A percentile compares a stretch with the other conserved stretches of the same genome.
These are phyloP conservation scores for Pythium folliculosum DNA, from an alignment of 352 stramenopile genomes.

Conservation along the genomic window DNA sequence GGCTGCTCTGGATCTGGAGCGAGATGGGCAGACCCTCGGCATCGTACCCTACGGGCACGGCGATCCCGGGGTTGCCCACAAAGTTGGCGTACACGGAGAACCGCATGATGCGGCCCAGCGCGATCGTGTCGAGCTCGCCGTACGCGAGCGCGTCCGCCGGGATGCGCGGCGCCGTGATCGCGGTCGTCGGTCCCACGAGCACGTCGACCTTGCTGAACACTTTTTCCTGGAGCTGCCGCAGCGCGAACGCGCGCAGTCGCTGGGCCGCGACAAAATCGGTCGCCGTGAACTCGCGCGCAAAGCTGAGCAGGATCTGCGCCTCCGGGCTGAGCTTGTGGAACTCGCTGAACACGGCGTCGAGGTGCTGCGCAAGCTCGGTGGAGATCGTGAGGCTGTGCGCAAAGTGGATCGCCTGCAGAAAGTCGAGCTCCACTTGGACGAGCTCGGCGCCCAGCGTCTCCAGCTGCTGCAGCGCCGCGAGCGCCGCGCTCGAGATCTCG, in stretches of 20 bases:
- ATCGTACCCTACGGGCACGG: slow-evolving; percentile 77
- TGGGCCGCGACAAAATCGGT: slow-evolving; percentile 87
- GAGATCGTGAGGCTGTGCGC: slow-evolving; percentile 84
- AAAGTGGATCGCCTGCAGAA: slow-evolving; percentile 78
- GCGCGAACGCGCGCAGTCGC: slow-evolving; percentile 78
- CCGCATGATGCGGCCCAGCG: slow-evolving; percentile 69
- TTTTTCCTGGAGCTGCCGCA: slow-evolving; percentile 69
- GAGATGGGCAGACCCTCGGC: slow-evolving; percentile 64
- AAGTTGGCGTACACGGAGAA: slow-evolving; percentile 89
- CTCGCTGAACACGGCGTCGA: slow-evolving; percentile 66
- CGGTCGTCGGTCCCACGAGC: slow-evolving; percentile 87
- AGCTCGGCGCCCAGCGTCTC: slow-evolving; percentile 63
- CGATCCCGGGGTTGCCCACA: slow-evolving; percentile 78
- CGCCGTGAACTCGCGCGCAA: slow-evolving; percentile 66
- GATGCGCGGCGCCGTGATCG: slow-evolving; percentile 76
- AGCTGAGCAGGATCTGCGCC: slow-evolving; percentile 67
- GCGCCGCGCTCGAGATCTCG: slow-evolving; percentile 51
- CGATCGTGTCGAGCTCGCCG: slow-evolving; percentile 59
- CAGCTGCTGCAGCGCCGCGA: slow-evolving; percentile 53
- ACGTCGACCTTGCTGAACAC: slow-evolving; percentile 87
- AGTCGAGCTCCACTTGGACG: slow-evolving; percentile 73
- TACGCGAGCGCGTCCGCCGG: slow-evolving; percentile 39
- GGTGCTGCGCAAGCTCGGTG: slow-evolving; percentile 73
- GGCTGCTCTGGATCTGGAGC: slow-evolving; percentile 73
- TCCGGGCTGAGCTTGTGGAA: slow-evolving; percentile 67